Evolutionary conservation across 371 early-diverging fungal species (phyloP).

Genomic region (Mucor piriformis): DNA sequence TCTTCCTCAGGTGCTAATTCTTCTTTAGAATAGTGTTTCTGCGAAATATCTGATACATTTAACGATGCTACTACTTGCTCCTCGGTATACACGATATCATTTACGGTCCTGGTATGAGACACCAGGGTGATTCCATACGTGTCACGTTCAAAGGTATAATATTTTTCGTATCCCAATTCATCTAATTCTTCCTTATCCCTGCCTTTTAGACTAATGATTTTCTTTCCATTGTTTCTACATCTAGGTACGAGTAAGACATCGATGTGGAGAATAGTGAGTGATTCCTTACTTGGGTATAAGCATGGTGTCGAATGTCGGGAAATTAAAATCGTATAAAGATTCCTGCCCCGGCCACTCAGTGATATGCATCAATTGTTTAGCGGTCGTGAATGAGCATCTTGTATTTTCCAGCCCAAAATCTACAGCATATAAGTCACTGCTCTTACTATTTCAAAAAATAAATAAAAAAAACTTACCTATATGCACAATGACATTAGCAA

Average conservation of each 20-base stretch:
- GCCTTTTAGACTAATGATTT: background rate
- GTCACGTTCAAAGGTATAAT: background rate
- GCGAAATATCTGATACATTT: no score
- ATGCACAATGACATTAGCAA: background rate
- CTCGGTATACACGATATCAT: background rate
- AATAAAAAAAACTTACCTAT: background rate
- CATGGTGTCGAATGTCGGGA: background rate
- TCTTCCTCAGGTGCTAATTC: no score
- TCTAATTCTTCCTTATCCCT: background rate
- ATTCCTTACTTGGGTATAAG: background rate
- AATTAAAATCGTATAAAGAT: background rate
- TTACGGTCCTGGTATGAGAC: background rate
- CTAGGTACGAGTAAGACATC: no score
- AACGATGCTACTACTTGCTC: no score
- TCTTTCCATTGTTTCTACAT: background rate
- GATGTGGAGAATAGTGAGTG: no score
- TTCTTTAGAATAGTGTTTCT: no score
- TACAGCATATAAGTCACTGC: no score
- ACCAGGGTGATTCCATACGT: background rate
- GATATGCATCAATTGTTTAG: background rate
- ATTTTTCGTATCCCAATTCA: background rate
- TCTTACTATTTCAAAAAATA: background rate
- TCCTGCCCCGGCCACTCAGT: background rate
- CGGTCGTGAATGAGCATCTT: background rate
- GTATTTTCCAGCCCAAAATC: background rate